These are phyloP conservation scores for Dactylellina haptotyla DNA, from an alignment of 2,329 filamentous ascomycete genomes.

Conservation along the genomic window DNA sequence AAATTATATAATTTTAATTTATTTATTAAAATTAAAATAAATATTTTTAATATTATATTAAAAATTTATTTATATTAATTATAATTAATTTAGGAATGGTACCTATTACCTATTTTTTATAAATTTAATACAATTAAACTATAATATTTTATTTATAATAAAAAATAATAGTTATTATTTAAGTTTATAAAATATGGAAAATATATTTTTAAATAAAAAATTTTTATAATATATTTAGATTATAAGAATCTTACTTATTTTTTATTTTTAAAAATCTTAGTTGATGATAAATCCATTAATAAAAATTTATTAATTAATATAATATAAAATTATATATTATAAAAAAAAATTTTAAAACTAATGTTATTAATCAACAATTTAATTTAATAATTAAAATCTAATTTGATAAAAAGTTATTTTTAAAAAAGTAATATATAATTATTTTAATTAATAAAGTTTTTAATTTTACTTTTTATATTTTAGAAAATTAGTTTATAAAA, in stretches of 20 bases:
- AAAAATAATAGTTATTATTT: too few species aligned
- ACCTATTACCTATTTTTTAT: too few species aligned
- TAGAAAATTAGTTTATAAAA: neutral
- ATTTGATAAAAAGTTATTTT: conserved; percentile 23
- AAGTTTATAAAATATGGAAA: too few species aligned
- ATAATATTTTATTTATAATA: too few species aligned
- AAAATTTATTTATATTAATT: too few species aligned
- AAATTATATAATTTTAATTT: too few species aligned
- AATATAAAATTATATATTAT: conserved; percentile 28
- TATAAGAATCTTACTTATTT: conserved; percentile 29
- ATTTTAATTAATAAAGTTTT: conserved; percentile 7
- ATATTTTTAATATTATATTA: too few species aligned
- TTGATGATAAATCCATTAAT: conserved; percentile 19
- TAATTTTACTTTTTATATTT: neutral
- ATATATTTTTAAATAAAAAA: conserved; percentile 23
- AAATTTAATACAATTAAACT: too few species aligned
- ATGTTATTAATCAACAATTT: neutral
- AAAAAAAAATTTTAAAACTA: conserved; percentile 10
- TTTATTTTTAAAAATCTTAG: conserved; percentile 21
- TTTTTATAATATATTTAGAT: conserved; percentile 11
- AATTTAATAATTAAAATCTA: conserved; percentile 4
- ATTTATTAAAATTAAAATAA: too few species aligned
- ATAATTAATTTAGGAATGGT: too few species aligned
- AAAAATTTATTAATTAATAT: conserved; percentile 22
- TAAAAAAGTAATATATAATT: neutral